Evolutionary conservation across 768 basidiomycete species (phyloP).

Genomic region (Strobilomyces dryophilus): DNA sequence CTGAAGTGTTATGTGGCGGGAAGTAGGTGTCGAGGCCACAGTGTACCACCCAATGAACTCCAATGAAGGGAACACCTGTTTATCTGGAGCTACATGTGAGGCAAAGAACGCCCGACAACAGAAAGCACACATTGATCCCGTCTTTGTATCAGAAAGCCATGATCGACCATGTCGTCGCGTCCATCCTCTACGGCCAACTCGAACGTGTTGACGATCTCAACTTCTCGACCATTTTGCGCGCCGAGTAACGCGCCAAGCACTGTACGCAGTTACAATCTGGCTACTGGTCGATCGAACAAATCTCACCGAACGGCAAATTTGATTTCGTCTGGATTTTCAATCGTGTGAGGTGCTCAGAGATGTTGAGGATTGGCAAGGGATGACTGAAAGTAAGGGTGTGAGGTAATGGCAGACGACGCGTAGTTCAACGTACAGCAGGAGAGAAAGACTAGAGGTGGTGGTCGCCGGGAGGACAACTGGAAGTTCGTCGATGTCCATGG

Average conservation of each 20-base stretch:
- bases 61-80: constrained; percentile 96
- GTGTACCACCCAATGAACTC: constrained; percentile 99
- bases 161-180: constrained; percentile 62
- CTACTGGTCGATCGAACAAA: neutral
- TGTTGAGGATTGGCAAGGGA: constrained; percentile 92
- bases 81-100: constrained; percentile 52
- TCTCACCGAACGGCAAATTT: constrained; percentile 60
- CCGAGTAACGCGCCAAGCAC: constrained; percentile 93
- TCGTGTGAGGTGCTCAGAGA: constrained; percentile 93
- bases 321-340: constrained; percentile 68
- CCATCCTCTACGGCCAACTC: constrained; percentile 68
- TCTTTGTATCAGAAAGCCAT: constrained; percentile 75
- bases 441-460: constrained; percentile 67
- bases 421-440: constrained; percentile 57
- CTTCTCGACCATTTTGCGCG: constrained; percentile 89
- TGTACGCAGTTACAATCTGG: constrained; percentile 28
- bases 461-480: constrained; percentile 71
- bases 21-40: constrained; percentile 67
- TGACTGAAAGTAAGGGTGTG: constrained; percentile 53
- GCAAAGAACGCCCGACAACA: neutral
- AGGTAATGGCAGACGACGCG: constrained; percentile 1
- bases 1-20: constrained; percentile 78
- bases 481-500: constrained; percentile 78
- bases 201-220: constrained; percentile 97
- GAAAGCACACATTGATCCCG: constrained; percentile 75